phyloP scores from a whole-genome alignment of 2,329 filamentous ascomycete species.

The Nothopassalora personata region DNA sequence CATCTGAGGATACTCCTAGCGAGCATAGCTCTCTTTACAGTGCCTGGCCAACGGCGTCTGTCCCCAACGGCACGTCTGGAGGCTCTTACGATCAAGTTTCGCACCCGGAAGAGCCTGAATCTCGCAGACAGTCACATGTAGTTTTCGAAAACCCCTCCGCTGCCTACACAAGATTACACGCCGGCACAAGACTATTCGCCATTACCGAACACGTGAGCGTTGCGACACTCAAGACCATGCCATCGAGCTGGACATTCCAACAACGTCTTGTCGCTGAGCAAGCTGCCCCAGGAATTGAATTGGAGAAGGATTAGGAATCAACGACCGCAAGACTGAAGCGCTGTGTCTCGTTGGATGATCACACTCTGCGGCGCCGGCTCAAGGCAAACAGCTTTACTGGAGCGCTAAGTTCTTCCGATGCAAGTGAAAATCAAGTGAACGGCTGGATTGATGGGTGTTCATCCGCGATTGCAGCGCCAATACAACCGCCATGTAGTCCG shows the following conservation, averaged over 20 bases:
- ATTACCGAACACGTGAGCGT: slow-evolving; percentile 41
- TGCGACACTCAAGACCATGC: slow-evolving; percentile 36
- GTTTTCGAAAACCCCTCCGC: neutral
- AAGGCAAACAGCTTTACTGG: neutral
- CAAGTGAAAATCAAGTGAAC: neutral
- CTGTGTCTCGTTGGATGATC: slow-evolving; percentile 25
- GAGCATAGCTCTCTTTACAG: slow-evolving; percentile 25
- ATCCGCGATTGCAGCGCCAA: neutral
- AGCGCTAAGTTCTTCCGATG: neutral
- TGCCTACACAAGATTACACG: neutral
- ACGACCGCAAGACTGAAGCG: neutral
- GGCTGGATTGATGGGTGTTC: neutral
- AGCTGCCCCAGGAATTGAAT: slow-evolving; percentile 6
- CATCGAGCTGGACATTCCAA: slow-evolving; percentile 25
- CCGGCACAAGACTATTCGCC: slow-evolving; percentile 37
- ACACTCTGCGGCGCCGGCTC: slow-evolving; percentile 3
- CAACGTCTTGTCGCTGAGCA: slow-evolving; percentile 17
- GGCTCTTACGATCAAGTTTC: slow-evolving; percentile 1
- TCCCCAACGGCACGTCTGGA: neutral
- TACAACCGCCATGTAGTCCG: slow-evolving; percentile 20
- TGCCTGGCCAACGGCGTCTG: neutral
- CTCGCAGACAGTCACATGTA: neutral
- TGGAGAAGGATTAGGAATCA: neutral
- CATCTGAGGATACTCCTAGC: slow-evolving; percentile 19
- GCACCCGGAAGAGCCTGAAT: neutral